phyloP scores from a whole-genome alignment of 768 basidiomycete genomes.

The Xanthoconium stramineum region DNA sequence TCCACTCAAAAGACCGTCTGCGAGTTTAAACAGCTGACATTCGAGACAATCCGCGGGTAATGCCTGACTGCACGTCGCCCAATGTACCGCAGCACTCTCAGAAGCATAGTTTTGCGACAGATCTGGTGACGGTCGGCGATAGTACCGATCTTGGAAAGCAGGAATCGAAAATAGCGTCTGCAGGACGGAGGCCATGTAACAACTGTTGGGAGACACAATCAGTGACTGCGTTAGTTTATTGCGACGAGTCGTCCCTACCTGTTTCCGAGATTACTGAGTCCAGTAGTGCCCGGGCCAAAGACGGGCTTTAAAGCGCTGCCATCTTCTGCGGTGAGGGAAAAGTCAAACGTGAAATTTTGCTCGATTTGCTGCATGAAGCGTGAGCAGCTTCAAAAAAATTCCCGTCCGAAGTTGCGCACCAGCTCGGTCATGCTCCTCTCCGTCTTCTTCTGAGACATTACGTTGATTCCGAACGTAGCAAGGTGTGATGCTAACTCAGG shows the following conservation, averaged over 20 bases:
- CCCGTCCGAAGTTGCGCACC: constrained; percentile 39
- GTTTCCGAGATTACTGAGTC: constrained; percentile 90
- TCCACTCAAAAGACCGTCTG: constrained; percentile 90
- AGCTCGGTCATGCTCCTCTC: constrained; percentile 97
- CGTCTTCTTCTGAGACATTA: constrained; percentile 79
- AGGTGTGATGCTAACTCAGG: constrained; percentile 74
- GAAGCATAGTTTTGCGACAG: constrained; percentile 7
- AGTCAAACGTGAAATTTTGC: constrained; percentile 93
- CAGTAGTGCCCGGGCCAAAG: constrained; percentile 86
- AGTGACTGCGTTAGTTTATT: not conserved
- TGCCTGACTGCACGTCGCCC: constrained; percentile 54
- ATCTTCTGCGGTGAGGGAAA: constrained; percentile 82
- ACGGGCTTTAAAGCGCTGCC: constrained; percentile 86
- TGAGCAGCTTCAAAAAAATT: not conserved
- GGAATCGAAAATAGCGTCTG: constrained; percentile 84
- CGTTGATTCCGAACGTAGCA: constrained; percentile 81
- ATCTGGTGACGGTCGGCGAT: constrained; percentile 22
- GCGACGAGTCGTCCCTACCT: constrained; percentile 42
- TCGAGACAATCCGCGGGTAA: constrained; percentile 87
- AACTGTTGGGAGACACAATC: constrained; percentile 45
- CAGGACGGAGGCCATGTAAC: constrained; percentile 95
- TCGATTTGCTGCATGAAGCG: constrained; percentile 76
- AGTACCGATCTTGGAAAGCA: constrained; percentile 73
- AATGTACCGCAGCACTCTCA: constrained; percentile 48
- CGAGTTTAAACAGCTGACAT: constrained; percentile 91